phyloP scores from a whole-genome alignment of 768 basidiomycete genomes.

The Naganishia onofrii region DNA sequence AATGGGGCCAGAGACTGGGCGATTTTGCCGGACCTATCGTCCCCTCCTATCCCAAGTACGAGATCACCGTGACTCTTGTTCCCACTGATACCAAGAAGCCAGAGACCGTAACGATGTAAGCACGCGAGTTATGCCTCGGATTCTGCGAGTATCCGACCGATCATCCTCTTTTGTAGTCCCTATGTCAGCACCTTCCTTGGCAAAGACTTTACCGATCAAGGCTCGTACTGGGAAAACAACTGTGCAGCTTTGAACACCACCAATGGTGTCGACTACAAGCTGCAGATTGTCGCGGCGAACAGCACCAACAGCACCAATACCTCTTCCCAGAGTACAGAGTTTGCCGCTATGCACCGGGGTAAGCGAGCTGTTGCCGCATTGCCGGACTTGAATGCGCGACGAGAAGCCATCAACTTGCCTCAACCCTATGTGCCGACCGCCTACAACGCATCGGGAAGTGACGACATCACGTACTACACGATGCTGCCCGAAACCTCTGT shows the following conservation, averaged over 20 bases:
- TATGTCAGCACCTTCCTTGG: slow-evolving; percentile 59
- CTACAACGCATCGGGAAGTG: slow-evolving; percentile 56
- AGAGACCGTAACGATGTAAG: slow-evolving; percentile 54
- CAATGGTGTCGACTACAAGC: slow-evolving; percentile 59
- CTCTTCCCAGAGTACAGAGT: slow-evolving; percentile 37
- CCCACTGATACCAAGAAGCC: slow-evolving; percentile 56
- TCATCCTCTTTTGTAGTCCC: slow-evolving; percentile 53
- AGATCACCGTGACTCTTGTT: slow-evolving; percentile 58
- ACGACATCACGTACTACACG: slow-evolving; percentile 62
- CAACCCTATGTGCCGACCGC: slow-evolving; percentile 57
- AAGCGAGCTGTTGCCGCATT: slow-evolving; percentile 47
- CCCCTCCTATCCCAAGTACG: slow-evolving; percentile 52
- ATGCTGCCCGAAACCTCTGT: slow-evolving; percentile 59
- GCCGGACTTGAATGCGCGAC: slow-evolving; percentile 54
- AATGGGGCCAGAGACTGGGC: slow-evolving; percentile 62
- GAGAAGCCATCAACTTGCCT: slow-evolving; percentile 57
- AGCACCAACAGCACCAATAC: slow-evolving; percentile 28
- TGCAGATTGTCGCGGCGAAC: slow-evolving; percentile 18
- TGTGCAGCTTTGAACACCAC: slow-evolving; percentile 59
- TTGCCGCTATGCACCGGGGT: slow-evolving; percentile 47
- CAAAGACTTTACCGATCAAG: slow-evolving; percentile 57
- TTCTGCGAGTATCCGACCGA: neutral
- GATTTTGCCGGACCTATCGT: slow-evolving; percentile 61
- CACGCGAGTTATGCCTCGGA: neutral
- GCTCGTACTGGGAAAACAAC: slow-evolving; percentile 62